Evolutionary conservation across 2,329 filamentous ascomycete species (phyloP), one percentile per base, ranked within the genome.

Genomic region (Dendryphion nanum): DNA sequence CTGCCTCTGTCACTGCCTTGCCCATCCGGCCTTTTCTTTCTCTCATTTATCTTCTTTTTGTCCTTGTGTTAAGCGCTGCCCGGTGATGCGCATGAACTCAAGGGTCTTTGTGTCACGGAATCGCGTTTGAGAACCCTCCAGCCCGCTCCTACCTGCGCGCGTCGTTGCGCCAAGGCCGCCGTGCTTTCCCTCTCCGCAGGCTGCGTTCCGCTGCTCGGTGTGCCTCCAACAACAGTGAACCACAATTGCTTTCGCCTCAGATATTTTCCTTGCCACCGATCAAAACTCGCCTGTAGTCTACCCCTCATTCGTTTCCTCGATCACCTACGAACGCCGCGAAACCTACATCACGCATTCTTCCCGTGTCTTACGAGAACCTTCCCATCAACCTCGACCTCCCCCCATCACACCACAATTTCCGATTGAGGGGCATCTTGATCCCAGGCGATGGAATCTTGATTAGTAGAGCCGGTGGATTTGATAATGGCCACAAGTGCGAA

Each of bases 401-500:
- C 31, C 24, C 30, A 20, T 34, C 15, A 18, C 18, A 19, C 13
- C 37, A 14, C 19, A 29, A 36, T 35, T 30, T 23, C 21, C 21
- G n/a, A 8, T 14, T 37, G 28, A 19, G 23, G 41, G 36, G 23
- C 31, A 33, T n/a, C 29, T 20, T 30, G 24, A 34, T 24, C 34
- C 18, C 41, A 39, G 55, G 55, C 50, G 17, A 65, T 65, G 62
- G 56, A 46, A 51, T 21, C 48, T 38, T 61, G 51, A 51, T 40
- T 44, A 28, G 18, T 32, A 18, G 33, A 38, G 18, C 32, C 33
- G 30, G 12, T 38, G 38, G 40, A n/a, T n/a, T n/a, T 26, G 52
- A 45, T 37, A 41, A 73, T 73, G 69, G 66, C 69, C 38, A 67
- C 68, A 37, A 59, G 58, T 32, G 66, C 66, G 44, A 71, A 69